Evolutionary conservation across 495 filamentous ascomycete species (phyloP).

Genomic region (Zalerion maritima): DNA sequence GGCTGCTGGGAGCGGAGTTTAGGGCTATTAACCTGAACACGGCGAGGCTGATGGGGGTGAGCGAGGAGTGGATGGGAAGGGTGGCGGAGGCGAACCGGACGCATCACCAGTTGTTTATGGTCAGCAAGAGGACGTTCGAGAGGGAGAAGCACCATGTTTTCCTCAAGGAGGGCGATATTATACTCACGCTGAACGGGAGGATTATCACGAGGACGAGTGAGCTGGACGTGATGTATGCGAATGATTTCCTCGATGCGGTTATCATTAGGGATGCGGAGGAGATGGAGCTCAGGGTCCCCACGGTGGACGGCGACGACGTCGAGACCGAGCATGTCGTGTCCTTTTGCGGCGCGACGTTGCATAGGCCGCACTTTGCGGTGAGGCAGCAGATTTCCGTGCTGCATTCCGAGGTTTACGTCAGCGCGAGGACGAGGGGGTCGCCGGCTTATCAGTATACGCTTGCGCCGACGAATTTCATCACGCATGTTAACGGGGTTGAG

Average conservation of each 20-base stretch:
- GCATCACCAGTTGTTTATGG: slow-evolving; percentile 95
- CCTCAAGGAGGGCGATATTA: slow-evolving; percentile 82
- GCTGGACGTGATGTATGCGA: slow-evolving; percentile 91
- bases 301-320: slow-evolving; percentile 75
- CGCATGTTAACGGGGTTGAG: slow-evolving; percentile 75
- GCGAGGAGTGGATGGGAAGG: slow-evolving; percentile 85
- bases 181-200: slow-evolving; percentile 79
- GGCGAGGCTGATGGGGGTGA: slow-evolving; percentile 94
- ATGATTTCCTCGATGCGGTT: slow-evolving; percentile 67
- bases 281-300: slow-evolving; percentile 63
- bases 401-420: slow-evolving; percentile 96
- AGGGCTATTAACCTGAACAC: slow-evolving; percentile 94
- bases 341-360: slow-evolving; percentile 90
- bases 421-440: slow-evolving; percentile 65
- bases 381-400: slow-evolving; percentile 92
- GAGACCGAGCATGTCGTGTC: slow-evolving; percentile 84
- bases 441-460: slow-evolving; percentile 88
- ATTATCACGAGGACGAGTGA: slow-evolving; percentile 87
- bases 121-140: slow-evolving; percentile 63
- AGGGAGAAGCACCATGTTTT: slow-evolving; percentile 50
- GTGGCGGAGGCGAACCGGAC: slow-evolving; percentile 76
- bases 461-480: slow-evolving; percentile 93
- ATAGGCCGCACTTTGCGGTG: slow-evolving; percentile 90
- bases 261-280: slow-evolving; percentile 79
- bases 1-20: slow-evolving; percentile 87